Evolutionary conservation across 164 flowering plant genomes (phyloP).

Genomic region (Akebia trifoliata): DNA sequence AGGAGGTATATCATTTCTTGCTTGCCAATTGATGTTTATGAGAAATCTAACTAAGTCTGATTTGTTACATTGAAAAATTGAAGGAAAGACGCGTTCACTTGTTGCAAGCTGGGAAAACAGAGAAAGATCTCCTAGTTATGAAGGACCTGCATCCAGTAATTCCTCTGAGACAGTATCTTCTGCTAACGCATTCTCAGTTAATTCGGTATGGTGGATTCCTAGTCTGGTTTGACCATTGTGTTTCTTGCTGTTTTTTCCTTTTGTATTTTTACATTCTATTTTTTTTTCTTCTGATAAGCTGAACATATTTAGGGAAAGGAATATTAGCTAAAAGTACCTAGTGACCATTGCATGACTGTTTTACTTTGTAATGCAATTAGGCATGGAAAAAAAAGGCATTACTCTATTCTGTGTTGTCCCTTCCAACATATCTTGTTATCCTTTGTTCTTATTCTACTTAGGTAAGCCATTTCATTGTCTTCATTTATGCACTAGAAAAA

Average conservation of each 20-base stretch:
- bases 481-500: neutral
- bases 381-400: neutral
- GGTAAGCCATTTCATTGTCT: neutral
- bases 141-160: constrained; percentile 36
- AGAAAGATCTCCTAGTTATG: constrained; percentile 47
- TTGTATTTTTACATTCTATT: neutral
- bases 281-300: neutral
- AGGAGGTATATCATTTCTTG: constrained; percentile 27
- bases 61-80: neutral
- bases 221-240: neutral
- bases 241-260: neutral
- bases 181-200: constrained; percentile 28
- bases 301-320: neutral
- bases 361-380: neutral
- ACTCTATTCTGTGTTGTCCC: neutral
- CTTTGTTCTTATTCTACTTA: neutral
- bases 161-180: constrained; percentile 32
- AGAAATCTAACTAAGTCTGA: neutral
- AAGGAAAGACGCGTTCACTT: constrained; percentile 58
- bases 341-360: constrained; percentile 4
- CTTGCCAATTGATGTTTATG: neutral
- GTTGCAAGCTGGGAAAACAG: constrained; percentile 64
- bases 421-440: neutral
- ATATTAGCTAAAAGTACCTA: neutral
- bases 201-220: constrained; percentile 32